These are phyloP conservation scores for Microdochium paspali DNA, from an alignment of 2,329 filamentous ascomycete genomes.

Conservation along the genomic window DNA sequence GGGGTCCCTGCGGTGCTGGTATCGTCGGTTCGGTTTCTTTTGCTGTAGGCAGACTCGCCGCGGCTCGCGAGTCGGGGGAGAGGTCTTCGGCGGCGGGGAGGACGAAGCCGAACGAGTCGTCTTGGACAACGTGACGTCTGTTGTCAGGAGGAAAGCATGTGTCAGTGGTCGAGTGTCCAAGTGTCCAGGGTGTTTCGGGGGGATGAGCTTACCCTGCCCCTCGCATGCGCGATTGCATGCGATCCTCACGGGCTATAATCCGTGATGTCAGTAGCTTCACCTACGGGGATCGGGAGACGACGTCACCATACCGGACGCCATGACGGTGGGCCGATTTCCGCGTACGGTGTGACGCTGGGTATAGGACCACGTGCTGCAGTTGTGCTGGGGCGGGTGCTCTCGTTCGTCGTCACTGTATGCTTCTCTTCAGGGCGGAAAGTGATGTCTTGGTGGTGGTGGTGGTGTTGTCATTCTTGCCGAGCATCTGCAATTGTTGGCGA, in stretches of 20 bases:
- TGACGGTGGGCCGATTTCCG: too few species aligned
- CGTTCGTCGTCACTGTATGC: too few species aligned
- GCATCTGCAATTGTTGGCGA: neutral
- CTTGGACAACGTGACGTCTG: slow-evolving; percentile 47
- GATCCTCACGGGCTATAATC: slow-evolving; percentile 44
- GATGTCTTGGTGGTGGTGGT: neutral
- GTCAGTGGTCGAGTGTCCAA: slow-evolving; percentile 5
- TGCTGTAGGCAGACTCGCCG: slow-evolving; percentile 5
- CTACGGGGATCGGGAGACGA: neutral
- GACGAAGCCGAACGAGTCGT: slow-evolving; percentile 49
- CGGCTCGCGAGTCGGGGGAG: slow-evolving; percentile 22
- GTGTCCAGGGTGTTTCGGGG: neutral
- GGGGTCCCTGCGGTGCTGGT: slow-evolving; percentile 1
- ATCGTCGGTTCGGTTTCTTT: slow-evolving; percentile 4
- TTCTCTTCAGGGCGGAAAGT: neutral
- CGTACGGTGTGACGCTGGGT: too few species aligned
- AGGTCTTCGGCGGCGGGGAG: slow-evolving; percentile 21
- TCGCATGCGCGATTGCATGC: slow-evolving; percentile 55
- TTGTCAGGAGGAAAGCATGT: neutral
- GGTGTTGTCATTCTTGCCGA: neutral
- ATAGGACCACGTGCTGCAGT: too few species aligned
- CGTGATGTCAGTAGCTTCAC: neutral
- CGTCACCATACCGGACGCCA: neutral
- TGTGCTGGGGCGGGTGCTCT: too few species aligned
- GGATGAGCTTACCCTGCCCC: slow-evolving; percentile 45